These are phyloP conservation scores for Dothidotthia symphoricarpi DNA, from an alignment of 2,329 filamentous ascomycete species.

Conservation along the genomic window DNA sequence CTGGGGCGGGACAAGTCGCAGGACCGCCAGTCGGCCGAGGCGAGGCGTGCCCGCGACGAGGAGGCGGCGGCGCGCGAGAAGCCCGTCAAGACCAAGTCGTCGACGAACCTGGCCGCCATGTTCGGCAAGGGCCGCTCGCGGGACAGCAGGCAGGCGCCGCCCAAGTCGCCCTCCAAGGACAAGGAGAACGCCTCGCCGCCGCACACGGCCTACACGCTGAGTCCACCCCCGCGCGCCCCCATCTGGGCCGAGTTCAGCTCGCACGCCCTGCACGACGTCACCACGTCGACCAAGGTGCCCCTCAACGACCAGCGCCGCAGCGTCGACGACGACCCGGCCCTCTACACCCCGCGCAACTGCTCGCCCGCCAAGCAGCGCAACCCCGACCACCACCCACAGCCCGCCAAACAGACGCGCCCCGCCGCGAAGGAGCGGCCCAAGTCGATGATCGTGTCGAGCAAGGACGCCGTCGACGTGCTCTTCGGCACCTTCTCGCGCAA, in stretches of 20 bases:
- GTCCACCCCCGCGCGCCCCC: conserved; percentile 56
- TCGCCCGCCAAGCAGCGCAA: conserved; percentile 62
- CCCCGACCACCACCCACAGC: conserved; percentile 55
- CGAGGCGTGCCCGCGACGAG: conserved; percentile 26
- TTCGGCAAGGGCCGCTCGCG: conserved; percentile 71
- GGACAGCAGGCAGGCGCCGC: conserved; percentile 52
- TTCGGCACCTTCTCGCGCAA: conserved; percentile 42
- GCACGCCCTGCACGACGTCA: conserved; percentile 30
- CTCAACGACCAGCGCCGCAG: conserved; percentile 46
- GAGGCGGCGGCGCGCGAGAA: conserved; percentile 13
- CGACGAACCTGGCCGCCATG: conserved; percentile 75
- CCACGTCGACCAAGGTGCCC: conserved; percentile 45
- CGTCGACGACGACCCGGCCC: conserved; percentile 51
- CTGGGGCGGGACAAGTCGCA: conserved; percentile 45
- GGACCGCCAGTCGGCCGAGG: conserved; percentile 35
- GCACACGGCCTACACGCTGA: conserved; percentile 44
- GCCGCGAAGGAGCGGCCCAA: conserved; percentile 49
- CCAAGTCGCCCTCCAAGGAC: conserved; percentile 47
- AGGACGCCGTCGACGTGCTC: conserved; percentile 42
- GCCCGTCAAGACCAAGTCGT: conserved; percentile 63
- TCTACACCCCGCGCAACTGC: conserved; percentile 61
- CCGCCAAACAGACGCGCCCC: conserved; percentile 37
- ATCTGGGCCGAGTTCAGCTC: conserved; percentile 76
- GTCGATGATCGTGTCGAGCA: conserved; percentile 49
- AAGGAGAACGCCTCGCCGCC: conserved; percentile 79